Percentiles rank a stretch among this genome's conserved stretches.
Conservation (phyloP, 768 basidiomycete genomes). For the Amanita molliuscula region DNA sequence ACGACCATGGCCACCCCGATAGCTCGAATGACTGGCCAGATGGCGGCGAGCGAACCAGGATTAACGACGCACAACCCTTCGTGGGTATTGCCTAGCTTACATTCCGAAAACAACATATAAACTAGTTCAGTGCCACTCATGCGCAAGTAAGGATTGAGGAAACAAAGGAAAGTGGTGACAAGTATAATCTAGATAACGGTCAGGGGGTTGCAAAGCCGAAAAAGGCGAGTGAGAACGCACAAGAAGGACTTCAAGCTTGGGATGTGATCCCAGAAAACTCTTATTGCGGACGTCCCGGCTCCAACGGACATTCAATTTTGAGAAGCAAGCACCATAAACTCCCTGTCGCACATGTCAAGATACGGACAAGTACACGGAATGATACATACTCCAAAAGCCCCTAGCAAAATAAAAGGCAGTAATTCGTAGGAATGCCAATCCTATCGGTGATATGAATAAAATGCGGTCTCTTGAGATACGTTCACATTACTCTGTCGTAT, state of each 20-base stretch:
- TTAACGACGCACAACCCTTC: slow-evolving; percentile 64
- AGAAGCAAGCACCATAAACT: slow-evolving; percentile 89
- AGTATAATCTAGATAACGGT: slow-evolving; percentile 50
- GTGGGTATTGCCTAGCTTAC: slow-evolving; percentile 43
- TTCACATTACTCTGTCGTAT: slow-evolving; percentile 58
- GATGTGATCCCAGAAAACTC: slow-evolving; percentile 74
- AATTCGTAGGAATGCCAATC: slow-evolving; percentile 94
- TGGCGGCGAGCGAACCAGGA: slow-evolving; percentile 40
- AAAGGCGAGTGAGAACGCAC: slow-evolving; percentile 29
- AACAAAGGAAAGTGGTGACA: slow-evolving; percentile 68
- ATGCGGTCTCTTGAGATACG: background rate
- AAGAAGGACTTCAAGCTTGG: slow-evolving; percentile 73
- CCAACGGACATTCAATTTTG: slow-evolving; percentile 87
- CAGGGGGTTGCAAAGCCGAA: slow-evolving; percentile 1
- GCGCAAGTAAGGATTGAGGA: slow-evolving; percentile 81
- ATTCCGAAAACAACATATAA: slow-evolving; percentile 86
- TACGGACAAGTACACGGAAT: slow-evolving; percentile 6
- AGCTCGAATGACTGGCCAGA: slow-evolving; percentile 51
- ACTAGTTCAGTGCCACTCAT: slow-evolving; percentile 97
- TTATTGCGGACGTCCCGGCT: slow-evolving; percentile 70
- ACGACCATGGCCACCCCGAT: slow-evolving; percentile 73
- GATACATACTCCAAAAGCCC: slow-evolving; percentile 70
- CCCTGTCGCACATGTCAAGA: slow-evolving; percentile 38
- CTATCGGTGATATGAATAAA: slow-evolving; percentile 22
- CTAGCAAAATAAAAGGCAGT: slow-evolving; percentile 74